Conservation (phyloP, 2,329 filamentous ascomycete species). For the Colletotrichum caudatum region DNA sequence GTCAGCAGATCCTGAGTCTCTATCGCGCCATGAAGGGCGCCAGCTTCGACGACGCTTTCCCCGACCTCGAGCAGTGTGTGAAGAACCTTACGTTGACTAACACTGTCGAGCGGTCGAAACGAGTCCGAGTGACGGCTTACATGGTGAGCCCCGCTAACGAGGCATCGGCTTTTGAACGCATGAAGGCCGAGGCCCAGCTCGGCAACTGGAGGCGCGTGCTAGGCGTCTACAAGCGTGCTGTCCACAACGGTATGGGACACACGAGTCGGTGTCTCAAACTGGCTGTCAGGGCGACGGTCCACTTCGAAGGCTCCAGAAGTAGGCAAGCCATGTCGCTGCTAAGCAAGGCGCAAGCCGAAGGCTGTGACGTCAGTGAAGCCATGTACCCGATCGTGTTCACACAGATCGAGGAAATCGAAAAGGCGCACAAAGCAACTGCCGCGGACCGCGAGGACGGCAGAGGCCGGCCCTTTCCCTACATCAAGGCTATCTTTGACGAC, state of each 20-base stretch:
- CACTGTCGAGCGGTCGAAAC: constrained; percentile 38
- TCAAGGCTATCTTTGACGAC: constrained; percentile 45
- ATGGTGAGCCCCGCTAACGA: constrained; percentile 46
- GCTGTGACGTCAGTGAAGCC: constrained; percentile 57
- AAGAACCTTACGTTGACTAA: constrained; percentile 4
- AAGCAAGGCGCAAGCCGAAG: constrained; percentile 52
- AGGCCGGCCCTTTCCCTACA: constrained; percentile 18
- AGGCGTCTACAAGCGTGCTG: constrained; percentile 54
- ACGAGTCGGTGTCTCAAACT: constrained; percentile 60
- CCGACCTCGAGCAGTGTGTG: constrained; percentile 37
- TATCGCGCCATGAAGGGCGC: constrained; percentile 47
- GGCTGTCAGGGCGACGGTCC: constrained; percentile 59
- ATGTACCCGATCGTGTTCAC: constrained; percentile 55
- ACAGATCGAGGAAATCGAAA: constrained; percentile 51
- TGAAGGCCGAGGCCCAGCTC: constrained; percentile 55
- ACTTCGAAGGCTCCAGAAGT: constrained; percentile 46
- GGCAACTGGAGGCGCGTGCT: constrained; percentile 51
- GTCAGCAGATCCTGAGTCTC: constrained; percentile 51
- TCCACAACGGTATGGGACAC: constrained; percentile 51
- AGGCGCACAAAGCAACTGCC: constrained; percentile 42
- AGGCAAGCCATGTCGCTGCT: constrained; percentile 56
- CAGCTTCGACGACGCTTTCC: constrained; percentile 45
- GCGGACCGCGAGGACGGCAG: constrained; percentile 11
- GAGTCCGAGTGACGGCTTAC: constrained; percentile 38
- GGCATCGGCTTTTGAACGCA: constrained; percentile 52